These are phyloP conservation scores for Reticulomyxa filosa DNA, from an alignment of 78 protist species.

Conservation along the genomic window DNA sequence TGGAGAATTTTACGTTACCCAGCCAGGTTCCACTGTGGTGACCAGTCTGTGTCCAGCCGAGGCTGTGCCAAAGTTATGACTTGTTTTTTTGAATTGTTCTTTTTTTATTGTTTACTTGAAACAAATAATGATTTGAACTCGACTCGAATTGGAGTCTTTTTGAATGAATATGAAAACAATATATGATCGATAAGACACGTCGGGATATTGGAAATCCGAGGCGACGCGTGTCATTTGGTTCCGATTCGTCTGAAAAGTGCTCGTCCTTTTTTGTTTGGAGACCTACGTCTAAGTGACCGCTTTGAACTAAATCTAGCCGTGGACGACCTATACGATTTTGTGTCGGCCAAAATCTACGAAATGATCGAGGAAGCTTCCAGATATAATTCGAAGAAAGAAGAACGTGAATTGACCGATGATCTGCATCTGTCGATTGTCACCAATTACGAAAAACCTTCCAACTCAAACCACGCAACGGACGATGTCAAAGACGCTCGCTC, in stretches of 20 bases:
- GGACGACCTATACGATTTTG: no score
- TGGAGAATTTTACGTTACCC: slow-evolving; percentile 23
- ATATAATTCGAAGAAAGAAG: no score
- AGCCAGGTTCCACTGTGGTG: slow-evolving; percentile 78
- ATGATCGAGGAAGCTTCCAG: no score
- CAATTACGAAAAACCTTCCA: no score
- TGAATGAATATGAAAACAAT: neutral
- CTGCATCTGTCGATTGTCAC: no score
- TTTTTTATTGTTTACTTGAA: neutral
- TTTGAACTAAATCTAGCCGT: no score
- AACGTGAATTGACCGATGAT: no score
- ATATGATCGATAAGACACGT: slow-evolving; percentile 17
- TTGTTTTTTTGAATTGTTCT: neutral
- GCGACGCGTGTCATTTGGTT: slow-evolving; percentile 18
- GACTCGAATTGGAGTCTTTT: neutral
- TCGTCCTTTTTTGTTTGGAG: slow-evolving; percentile 40
- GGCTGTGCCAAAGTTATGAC: slow-evolving; percentile 38
- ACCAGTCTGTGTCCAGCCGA: slow-evolving; percentile 65
- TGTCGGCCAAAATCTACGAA: no score
- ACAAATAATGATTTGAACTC: neutral
- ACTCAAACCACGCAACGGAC: no score
- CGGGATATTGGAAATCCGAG: slow-evolving; percentile 36
- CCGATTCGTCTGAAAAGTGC: slow-evolving; percentile 18
- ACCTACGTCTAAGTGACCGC: slow-evolving; percentile 13
- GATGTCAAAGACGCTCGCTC: no score